Base-by-base conservation (phyloP, 495 filamentous ascomycete genomes). In the Aspergillus coremiiformis region DNA sequence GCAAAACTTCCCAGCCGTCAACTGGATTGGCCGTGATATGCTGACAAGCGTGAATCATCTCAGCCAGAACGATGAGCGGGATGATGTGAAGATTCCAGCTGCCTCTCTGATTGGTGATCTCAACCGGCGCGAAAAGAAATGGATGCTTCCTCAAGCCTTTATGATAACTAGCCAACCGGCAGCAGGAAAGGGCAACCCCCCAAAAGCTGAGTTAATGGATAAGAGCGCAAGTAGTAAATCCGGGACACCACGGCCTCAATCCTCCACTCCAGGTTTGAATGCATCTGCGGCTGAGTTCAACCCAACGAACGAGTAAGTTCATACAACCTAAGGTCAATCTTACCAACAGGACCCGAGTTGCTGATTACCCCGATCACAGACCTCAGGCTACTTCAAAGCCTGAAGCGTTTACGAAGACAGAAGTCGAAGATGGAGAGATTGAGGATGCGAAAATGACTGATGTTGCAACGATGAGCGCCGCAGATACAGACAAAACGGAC, bases 81-180 rank as follows among this genome's bases (percentile, higher is more conserved):
- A 91, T 55, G 94, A 99, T 72, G 74, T 99, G 20, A 89, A 92
- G 55, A 84, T 96, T 42, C 85, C 92, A 1, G 91, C 90, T n/a
- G 83, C 84, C 35, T 90, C 90, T 1, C 65, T 95, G 12, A 79
- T 88, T 35, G 90, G 84, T n/a, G 82, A 88, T 50, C 76, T 99
- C 33, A 88, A 87, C 67, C 84, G 79, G 56, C 73, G 86, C 33
- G 81, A 89, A 60, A 81, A 84, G 59, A 80, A 81, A 55, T 96
- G 90, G 93, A 76, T 96, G 42, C 78, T 94, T 59, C 86, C 89
- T 22, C 87, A 92, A 60, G 86, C 84, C 20, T 96, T 96, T 59
- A 70, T 69, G 33, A 56, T 65, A 29, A 58, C 62, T 33, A 61
- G 53, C 48, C 52, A 54, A 35, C 47, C 49, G 26, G 48, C 35